phyloP scores from a whole-genome alignment of 345 rosid species.

The Salix viminalis region DNA sequence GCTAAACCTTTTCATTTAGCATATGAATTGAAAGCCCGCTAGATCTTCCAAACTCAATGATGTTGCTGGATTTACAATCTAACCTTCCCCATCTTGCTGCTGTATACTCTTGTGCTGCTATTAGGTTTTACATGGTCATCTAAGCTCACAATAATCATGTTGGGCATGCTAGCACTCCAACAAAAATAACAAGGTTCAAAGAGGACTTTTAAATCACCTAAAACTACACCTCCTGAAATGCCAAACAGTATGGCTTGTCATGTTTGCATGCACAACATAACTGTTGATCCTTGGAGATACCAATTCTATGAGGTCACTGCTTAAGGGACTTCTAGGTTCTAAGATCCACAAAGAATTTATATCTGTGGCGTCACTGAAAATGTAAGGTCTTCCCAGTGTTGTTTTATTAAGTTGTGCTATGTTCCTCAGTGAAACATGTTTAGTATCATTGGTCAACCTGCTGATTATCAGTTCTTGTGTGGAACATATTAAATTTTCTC shows the following conservation, averaged over 20 bases:
- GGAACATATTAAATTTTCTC: neutral
- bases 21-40: neutral
- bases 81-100: neutral
- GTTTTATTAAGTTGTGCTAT: neutral
- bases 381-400: neutral
- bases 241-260: neutral
- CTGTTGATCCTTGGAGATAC: neutral
- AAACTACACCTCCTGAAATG: neutral
- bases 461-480: neutral
- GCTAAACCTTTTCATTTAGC: neutral
- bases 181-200: neutral
- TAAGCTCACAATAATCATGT: neutral
- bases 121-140: neutral
- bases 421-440: neutral
- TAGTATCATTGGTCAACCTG: neutral
- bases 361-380: neutral
- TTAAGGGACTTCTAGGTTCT: neutral
- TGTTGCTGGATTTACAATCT: neutral
- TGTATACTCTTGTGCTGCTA: neutral
- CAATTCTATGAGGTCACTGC: neutral
- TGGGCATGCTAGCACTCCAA: neutral
- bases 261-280: neutral
- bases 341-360: neutral
- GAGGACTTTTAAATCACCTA: neutral
- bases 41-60: neutral